Evolutionary conservation across 331 rosid genomes (phyloP).

Genomic region (Quercus tomentella): DNA sequence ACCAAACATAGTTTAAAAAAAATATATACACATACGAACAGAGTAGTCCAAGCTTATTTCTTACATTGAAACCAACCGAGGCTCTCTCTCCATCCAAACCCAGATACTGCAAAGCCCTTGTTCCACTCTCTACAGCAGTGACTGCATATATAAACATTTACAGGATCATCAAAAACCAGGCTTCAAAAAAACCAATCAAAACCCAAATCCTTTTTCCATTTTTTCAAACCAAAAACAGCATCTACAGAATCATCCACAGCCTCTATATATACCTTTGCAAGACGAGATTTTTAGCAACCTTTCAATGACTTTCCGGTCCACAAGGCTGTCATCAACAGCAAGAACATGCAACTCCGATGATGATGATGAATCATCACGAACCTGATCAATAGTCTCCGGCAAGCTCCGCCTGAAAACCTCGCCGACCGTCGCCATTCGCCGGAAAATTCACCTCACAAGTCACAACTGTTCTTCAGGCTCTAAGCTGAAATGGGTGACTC

Average conservation of each 20-base stretch:
- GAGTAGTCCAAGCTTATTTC: constrained; percentile 10
- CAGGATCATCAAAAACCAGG: not conserved
- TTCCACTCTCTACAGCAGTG: constrained; percentile 90
- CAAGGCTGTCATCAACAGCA: constrained; percentile 84
- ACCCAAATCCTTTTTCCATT: not conserved
- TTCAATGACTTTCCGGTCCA: constrained; percentile 87
- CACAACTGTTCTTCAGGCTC: not conserved
- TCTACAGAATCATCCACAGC: too few species aligned
- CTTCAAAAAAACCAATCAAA: constrained; percentile 28
- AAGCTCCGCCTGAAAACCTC: constrained; percentile 40
- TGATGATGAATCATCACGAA: constrained; percentile 29
- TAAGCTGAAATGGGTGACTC: not conserved
- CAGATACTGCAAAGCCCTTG: constrained; percentile 82
- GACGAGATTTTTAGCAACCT: constrained; percentile 69
- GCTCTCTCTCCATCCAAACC: constrained; percentile 77
- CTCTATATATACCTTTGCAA: constrained; percentile 64
- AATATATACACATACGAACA: too few species aligned
- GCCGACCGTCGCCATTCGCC: constrained; percentile 36
- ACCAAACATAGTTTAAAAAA: not conserved
- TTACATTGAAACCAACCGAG: constrained; percentile 73
- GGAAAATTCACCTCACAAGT: not conserved
- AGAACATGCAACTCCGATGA: constrained; percentile 66
- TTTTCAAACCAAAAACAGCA: not conserved
- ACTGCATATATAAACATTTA: constrained; percentile 39
- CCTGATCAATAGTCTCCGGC: constrained; percentile 30